Base-by-base conservation (phyloP, 169 alveolate genomes). In the Miamiensis avidus region DNA sequence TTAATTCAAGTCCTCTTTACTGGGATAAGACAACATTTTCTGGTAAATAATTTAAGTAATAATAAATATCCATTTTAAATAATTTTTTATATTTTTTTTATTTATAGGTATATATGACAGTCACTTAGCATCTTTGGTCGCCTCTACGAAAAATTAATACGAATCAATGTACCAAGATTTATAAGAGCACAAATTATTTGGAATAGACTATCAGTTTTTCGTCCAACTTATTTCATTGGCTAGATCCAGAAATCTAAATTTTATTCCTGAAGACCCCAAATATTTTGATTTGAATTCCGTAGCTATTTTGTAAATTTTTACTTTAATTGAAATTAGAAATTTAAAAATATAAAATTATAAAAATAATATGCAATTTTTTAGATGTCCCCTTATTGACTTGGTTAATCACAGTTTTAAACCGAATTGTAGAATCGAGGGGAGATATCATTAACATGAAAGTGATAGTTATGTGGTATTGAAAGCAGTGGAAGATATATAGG, bases 241-340 rank as follows among this genome's bases (percentile, higher is more conserved):
- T 15, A 79, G 84, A 49, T 34, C 76, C 49, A 79, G 75, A 49
- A 79, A 79, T 79, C 64, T 49, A 65, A 79, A 79, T 65, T 79
- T 79, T 32, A 34, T 65, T 49, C 77, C 84, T 15, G 84, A 79
- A 79, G n/a, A 79, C 29, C 84, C 84, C 0, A 79, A 79, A 79
- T 29, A 34, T 64, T 79, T 79, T 79, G 84, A 79, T 79, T n/a
- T 79, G 29, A 79, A 79, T 64, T 79, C 84, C 15, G 84, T 79
- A 29, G 84, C 64, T 64, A 79, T 79, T 79, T 49, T 79, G 84
- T 49, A 49, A 49, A 49, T 11, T 11, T 49, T 11, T 11, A 49
- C 4, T 49, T 49, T 11, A 49, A 11, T 49, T 49, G 20, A 49
- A 49, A 4, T 49, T 49, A n/a, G n/a, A n/a, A n/a, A n/a, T n/a